Conservation (phyloP, 2,329 filamentous ascomycete species). For the Ilyonectria robusta region DNA sequence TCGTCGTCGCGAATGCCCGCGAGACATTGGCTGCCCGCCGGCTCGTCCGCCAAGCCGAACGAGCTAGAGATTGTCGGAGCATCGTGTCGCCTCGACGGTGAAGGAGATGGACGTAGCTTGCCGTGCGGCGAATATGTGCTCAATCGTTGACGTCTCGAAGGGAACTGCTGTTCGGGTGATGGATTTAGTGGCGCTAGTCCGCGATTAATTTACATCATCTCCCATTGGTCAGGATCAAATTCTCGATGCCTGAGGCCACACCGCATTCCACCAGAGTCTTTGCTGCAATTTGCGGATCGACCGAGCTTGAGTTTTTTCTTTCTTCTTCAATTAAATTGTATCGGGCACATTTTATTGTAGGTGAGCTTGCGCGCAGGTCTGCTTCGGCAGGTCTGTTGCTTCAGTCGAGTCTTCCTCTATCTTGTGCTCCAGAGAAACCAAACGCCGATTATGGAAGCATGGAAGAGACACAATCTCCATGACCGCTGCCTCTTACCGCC, state of each 20-base stretch:
- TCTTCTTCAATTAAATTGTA: slow-evolving; percentile 71
- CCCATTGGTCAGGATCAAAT: slow-evolving; percentile 56
- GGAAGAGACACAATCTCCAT: slow-evolving; percentile 72
- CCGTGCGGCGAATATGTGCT: slow-evolving; percentile 55
- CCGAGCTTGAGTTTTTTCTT: slow-evolving; percentile 47
- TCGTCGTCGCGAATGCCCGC: slow-evolving; percentile 86
- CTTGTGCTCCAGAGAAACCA: slow-evolving; percentile 75
- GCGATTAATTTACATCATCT: slow-evolving; percentile 61
- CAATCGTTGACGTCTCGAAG: slow-evolving; percentile 59
- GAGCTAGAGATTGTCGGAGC: slow-evolving; percentile 77
- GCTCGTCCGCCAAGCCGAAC: slow-evolving; percentile 77
- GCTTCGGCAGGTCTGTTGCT: slow-evolving; percentile 56
- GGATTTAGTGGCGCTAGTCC: slow-evolving; percentile 57
- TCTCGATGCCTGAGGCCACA: slow-evolving; percentile 57
- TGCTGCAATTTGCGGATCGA: slow-evolving; percentile 38
- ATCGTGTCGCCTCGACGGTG: slow-evolving; percentile 74
- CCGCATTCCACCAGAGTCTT: slow-evolving; percentile 28
- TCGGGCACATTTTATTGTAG: slow-evolving; percentile 81
- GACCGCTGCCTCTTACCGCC: slow-evolving; percentile 80
- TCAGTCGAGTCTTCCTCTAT: slow-evolving; percentile 80
- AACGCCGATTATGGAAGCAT: slow-evolving; percentile 81
- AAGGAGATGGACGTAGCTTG: slow-evolving; percentile 56
- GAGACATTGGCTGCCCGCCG: slow-evolving; percentile 72
- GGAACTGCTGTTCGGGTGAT: slow-evolving; percentile 56
- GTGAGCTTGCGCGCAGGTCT: slow-evolving; percentile 70